Base-by-base conservation (phyloP, 2,329 filamentous ascomycete species). In the Gnomoniopsis smithogilvyi region DNA sequence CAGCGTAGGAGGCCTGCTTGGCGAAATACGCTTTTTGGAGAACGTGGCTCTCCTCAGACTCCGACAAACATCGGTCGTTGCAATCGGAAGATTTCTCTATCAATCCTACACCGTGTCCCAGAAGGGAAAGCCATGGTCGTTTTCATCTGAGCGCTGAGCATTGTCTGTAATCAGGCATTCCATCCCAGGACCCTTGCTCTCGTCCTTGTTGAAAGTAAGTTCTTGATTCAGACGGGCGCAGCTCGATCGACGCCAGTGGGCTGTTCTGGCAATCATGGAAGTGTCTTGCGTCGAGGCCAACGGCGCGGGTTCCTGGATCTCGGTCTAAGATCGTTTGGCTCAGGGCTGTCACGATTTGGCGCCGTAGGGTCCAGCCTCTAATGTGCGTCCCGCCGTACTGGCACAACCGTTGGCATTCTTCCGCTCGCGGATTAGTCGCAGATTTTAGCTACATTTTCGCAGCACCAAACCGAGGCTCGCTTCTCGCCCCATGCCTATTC, bases 51-150 rank as follows among this genome's bases (percentile, higher is more conserved):
- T 15, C 21, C 24, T 46, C 38, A 14, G 8, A 4, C 6, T 17
- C 30, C 56, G 43, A 24, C 30, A 43, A 21, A 21, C 33, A 19
- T 41, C 12, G 50, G 56, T 43, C 50, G 33, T 45, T 53, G 36
- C 19, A 38, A 41, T 49, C 34, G 34, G 49, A 38, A 21, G 22
- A 7, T 17, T 50, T 36, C 17, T 34, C 50, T 49, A 24, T 30
- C 43, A 3, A 26, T 58, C 43, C 30, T 19, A 30, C 21, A 49
- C 26, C 1, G 4, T 41, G 12, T 3, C 26, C 51, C 8, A 47
- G 50, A 45, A 14, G 34, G 56, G 56, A 54, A 54, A n/a, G 15
- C 51, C 43, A 58, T 58, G 51, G 19, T 33, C 17, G 26, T 38
- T n/a, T 45, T 58, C 26, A 43, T 38, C n/a, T 15, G 11, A 33